Conservation (phyloP, 306 rosid species). For the Vachellia pachyceras region DNA sequence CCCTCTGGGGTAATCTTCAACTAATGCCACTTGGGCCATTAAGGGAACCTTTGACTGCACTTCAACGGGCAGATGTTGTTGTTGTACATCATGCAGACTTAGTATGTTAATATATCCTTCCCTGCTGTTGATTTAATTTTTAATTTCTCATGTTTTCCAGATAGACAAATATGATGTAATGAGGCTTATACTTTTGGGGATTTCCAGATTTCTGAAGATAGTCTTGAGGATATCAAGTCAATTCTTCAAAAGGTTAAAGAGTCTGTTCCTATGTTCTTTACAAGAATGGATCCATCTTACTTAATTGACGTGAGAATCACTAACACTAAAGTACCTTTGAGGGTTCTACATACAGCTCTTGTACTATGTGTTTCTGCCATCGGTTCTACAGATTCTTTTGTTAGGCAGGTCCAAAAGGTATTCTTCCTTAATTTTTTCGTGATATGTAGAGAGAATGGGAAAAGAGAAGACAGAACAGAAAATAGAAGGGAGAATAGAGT, state of each 20-base stretch:
- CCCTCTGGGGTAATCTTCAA: conserved; percentile 73
- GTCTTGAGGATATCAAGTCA: conserved; percentile 56
- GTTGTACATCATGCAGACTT: conserved; percentile 84
- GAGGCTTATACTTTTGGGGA: conserved; percentile 39
- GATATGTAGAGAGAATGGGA: background rate
- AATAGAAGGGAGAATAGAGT: background rate
- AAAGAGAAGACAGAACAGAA: background rate
- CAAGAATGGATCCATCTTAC: conserved; percentile 77
- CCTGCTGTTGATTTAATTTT: background rate
- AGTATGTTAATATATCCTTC: conserved; percentile 48
- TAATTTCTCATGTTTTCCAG: conserved; percentile 2
- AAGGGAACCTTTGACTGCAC: conserved; percentile 82
- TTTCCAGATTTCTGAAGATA: conserved; percentile 65
- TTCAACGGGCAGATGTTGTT: conserved; percentile 71
- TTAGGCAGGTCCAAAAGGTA: conserved; percentile 72
- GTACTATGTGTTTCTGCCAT: conserved; percentile 83
- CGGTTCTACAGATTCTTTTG: conserved; percentile 87
- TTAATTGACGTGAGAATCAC: conserved; percentile 61
- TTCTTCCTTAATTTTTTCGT: conserved; percentile 14
- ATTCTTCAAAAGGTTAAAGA: conserved; percentile 50
- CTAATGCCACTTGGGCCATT: conserved; percentile 87
- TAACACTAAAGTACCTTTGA: conserved; percentile 53
- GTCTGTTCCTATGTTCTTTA: conserved; percentile 65
- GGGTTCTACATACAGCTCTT: conserved; percentile 47
- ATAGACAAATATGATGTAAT: conserved; percentile 7